A percentile compares a stretch with the other conserved stretches of the same genome.
Evolutionary conservation across 129 eudicot species (phyloP).

Genomic region (Helianthus annuus): DNA sequence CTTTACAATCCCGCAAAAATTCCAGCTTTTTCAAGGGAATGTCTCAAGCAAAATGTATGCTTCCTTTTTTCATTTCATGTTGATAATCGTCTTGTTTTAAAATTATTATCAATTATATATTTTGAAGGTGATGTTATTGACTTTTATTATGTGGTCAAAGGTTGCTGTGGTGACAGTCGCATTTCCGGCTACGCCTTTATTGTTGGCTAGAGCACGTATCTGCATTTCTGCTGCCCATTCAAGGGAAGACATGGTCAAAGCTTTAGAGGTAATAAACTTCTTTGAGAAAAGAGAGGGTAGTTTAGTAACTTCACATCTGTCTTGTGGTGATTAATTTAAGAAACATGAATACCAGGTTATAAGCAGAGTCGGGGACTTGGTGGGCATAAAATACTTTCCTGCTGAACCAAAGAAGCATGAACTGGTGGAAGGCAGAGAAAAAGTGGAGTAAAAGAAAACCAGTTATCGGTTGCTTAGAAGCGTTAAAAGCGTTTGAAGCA

Average conservation of each 20-base stretch:
- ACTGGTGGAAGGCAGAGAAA: constrained; percentile 54
- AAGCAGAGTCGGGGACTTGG: constrained; percentile 81
- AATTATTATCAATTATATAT: no score
- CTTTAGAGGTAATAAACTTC: constrained; percentile 54
- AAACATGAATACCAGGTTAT: constrained; percentile 55
- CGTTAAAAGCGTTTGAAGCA: neutral
- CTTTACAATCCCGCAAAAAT: constrained; percentile 91
- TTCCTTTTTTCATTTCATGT: neutral
- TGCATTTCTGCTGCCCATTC: constrained; percentile 93
- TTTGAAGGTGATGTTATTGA: neutral
- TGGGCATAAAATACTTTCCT: constrained; percentile 89
- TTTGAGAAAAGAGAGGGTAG: neutral
- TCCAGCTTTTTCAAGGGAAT: constrained; percentile 94
- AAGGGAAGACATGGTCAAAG: constrained; percentile 81
- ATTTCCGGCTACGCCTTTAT: constrained; percentile 85
- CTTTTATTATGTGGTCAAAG: constrained; percentile 30
- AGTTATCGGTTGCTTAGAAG: neutral
- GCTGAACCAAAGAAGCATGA: constrained; percentile 81
- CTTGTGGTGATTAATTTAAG: neutral
- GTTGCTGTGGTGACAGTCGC: constrained; percentile 91
- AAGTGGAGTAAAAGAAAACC: constrained; percentile 40
- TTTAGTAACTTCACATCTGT: neutral
- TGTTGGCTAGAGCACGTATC: constrained; percentile 84
- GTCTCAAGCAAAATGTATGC: constrained; percentile 70
- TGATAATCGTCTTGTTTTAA: neutral